Conservation (phyloP, 768 basidiomycete genomes). For the Lentinula edodes region DNA sequence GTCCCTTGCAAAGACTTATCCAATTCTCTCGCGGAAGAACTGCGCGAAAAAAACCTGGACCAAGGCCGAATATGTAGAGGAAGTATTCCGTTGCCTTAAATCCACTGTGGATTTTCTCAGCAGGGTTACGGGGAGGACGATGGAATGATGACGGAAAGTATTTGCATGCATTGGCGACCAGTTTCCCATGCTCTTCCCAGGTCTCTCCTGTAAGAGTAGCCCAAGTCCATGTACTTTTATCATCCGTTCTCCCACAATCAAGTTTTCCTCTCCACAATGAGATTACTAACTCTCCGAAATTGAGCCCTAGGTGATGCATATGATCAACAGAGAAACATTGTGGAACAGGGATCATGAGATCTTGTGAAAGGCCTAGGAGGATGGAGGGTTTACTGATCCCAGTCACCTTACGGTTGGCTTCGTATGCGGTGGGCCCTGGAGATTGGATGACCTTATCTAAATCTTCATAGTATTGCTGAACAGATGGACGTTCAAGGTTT, state of each 20-base stretch:
- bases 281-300: constrained; percentile 18
- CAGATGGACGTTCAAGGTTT: background rate
- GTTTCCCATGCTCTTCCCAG: constrained; percentile 18
- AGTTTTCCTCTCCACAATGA: constrained; percentile 19
- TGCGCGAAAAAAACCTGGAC: constrained; percentile 18
- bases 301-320: constrained; percentile 32
- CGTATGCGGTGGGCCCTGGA: constrained; percentile 19
- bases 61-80: constrained; percentile 20
- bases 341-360: constrained; percentile 22
- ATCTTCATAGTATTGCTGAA: constrained; percentile 13
- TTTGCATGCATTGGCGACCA: constrained; percentile 12
- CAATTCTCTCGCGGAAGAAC: constrained; percentile 16
- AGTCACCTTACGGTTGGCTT: constrained; percentile 20
- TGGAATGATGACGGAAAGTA: constrained; percentile 22
- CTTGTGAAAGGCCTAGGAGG: constrained; percentile 23
- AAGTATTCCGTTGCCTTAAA: constrained; percentile 26
- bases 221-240: constrained; percentile 15
- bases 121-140: constrained; percentile 23
- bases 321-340: constrained; percentile 30
- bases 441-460: constrained; percentile 15
- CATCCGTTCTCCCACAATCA: constrained; percentile 12
- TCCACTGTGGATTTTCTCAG: constrained; percentile 23
- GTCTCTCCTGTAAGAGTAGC: constrained; percentile 10
- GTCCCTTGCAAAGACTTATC: constrained; percentile 19
- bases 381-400: constrained; percentile 31